A percentile compares a stretch with the other conserved stretches of the same genome.
These are phyloP conservation scores for Xylaria sp. DNA, from an alignment of 2,329 filamentous ascomycete genomes.

Conservation along the genomic window DNA sequence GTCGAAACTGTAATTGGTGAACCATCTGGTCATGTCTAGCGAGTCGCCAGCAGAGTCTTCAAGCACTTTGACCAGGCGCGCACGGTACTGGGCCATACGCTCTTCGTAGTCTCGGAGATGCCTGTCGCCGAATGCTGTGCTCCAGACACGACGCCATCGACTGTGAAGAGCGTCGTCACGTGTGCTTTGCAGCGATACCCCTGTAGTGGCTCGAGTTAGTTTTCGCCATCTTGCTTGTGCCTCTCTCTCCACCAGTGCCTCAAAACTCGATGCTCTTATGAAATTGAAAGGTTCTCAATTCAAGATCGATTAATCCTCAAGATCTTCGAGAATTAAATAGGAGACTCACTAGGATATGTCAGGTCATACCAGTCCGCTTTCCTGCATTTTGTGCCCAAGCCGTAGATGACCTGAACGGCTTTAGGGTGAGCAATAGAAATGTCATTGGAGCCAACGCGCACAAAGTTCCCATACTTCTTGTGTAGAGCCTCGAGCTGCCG, in stretches of 20 bases:
- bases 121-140: constrained; percentile 25
- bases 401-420: constrained; percentile 24
- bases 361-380: constrained; percentile 26
- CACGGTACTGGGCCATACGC: constrained; percentile 18
- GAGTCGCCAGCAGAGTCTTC: neutral
- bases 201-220: neutral
- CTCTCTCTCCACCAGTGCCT: neutral
- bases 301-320: too few relatives aligned
- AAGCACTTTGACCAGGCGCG: constrained; percentile 12
- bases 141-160: constrained; percentile 26
- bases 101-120: constrained; percentile 22
- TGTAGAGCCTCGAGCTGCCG: constrained; percentile 12
- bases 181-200: constrained; percentile 17
- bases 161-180: constrained; percentile 20
- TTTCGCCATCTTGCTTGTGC: neutral
- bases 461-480: constrained; percentile 18
- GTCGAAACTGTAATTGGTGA: constrained; percentile 35
- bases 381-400: constrained; percentile 12
- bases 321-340: neutral
- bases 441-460: constrained; percentile 26
- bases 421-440: constrained; percentile 23
- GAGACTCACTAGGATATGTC: constrained; percentile 4
- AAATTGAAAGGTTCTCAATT: too few relatives aligned
- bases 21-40: constrained; percentile 31
- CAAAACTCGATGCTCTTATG: neutral